Evolutionary conservation across 805 yeast species (phyloP), one percentile per base, ranked within the genome.

Genomic region (Ogataea allantospora): DNA sequence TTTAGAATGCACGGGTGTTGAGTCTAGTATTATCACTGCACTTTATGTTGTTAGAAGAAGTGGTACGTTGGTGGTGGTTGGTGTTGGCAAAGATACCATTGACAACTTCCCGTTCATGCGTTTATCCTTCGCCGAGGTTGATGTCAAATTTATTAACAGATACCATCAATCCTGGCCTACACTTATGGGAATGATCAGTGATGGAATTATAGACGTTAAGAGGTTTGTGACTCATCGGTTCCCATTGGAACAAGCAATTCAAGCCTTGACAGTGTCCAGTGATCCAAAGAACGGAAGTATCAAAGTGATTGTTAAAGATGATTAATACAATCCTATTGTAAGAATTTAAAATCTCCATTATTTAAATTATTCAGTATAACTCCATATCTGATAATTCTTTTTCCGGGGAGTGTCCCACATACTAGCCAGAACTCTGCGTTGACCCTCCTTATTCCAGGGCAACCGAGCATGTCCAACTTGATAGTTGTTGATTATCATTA

Each of bases 141-240:
- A 70, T 35, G 61, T 75, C 47, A 69, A 64, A 54, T 72, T 70
- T 45, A 69, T 72, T 54, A 74, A 73, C 63, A 65, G 80, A 47
- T 75, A 75, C 55, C 68, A 71, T 39, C 74, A 71, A 49, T 67
- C 78, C 10, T 75, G 79, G 78, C 80, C 80, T 12, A 63, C 74
- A n/a, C 74, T 69, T 9, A 74, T 75, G 44, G 66, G 71, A 17
- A 55, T 75, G 45, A 61, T 75, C 40, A 57, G 65, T 29, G 68
- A 66, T 34, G 70, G 71, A 14, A 61, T 67, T 14, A 55, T 72
- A 33, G 61, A 71, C 34, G 71, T 71, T 19, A 67, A 66, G 46
- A 47, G 57, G 10, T 58, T 75, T 34, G 73, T 75, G 24, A 73
- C 79, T 4, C 78, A 75, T 56, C 58, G 62, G 35, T 72, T 70